A percentile compares a stretch with the other conserved stretches of the same genome.
Conservation (phyloP, 768 basidiomycete genomes). For the Mycena sanguinolenta region DNA sequence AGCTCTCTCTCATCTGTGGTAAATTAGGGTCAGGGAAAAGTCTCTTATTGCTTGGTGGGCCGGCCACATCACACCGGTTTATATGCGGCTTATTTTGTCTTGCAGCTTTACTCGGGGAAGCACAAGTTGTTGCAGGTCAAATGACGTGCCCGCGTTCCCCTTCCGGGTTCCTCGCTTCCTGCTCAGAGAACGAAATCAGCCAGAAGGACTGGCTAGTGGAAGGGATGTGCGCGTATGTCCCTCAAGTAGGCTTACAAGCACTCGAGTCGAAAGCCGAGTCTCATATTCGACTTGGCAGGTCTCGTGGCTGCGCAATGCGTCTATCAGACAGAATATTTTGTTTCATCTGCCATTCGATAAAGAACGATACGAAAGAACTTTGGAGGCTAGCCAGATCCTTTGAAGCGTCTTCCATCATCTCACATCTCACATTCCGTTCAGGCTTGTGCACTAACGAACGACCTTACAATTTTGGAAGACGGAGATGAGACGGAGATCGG, state of each 20-base stretch:
- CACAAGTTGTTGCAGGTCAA: constrained; percentile 72
- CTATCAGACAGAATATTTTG: constrained; percentile 75
- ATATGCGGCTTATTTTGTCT: neutral
- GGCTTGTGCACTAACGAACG: constrained; percentile 63
- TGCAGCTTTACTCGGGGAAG: constrained; percentile 73
- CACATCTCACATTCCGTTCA: neutral
- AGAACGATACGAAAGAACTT: constrained; percentile 79
- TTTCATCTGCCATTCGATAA: constrained; percentile 83
- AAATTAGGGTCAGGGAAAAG: constrained; percentile 78
- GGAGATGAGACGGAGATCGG: constrained; percentile 71
- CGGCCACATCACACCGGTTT: neutral
- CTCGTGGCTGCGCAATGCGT: constrained; percentile 81
- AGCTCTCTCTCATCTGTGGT: constrained; percentile 75
- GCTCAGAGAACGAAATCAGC: constrained; percentile 43
- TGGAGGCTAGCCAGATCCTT: constrained; percentile 65
- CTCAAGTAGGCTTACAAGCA: constrained; percentile 50
- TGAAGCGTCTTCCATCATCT: neutral
- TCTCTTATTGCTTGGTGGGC: constrained; percentile 63
- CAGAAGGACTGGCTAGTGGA: constrained; percentile 68
- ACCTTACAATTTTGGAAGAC: constrained; percentile 70
- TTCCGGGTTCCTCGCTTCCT: constrained; percentile 63
- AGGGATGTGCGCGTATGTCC: constrained; percentile 73
- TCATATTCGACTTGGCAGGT: constrained; percentile 37
- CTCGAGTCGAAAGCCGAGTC: constrained; percentile 21
- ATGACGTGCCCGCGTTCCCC: constrained; percentile 73